A percentile compares a stretch with the other conserved stretches of the same genome.
These are phyloP conservation scores for Saccharomycopsis fibuligera DNA, from an alignment of 805 yeast species.

Conservation along the genomic window DNA sequence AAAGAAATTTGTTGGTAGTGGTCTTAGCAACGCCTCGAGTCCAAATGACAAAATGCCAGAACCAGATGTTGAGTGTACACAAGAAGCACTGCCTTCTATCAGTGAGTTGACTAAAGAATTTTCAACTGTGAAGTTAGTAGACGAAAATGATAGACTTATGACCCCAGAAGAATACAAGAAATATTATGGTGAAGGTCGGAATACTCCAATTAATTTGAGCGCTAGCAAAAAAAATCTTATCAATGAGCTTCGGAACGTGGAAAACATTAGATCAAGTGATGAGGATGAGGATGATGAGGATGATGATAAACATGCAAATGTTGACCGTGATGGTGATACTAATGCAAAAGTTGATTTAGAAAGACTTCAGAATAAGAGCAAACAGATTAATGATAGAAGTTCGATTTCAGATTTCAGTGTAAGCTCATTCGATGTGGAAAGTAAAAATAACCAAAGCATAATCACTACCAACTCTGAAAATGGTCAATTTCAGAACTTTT, in stretches of 20 bases:
- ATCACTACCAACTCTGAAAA: conserved; percentile 1
- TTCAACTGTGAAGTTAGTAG: conserved; percentile 19
- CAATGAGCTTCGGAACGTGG: conserved; percentile 1
- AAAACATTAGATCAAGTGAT: background rate
- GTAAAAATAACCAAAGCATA: conserved; percentile 12
- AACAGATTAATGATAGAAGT: conserved; percentile 1
- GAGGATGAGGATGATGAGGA: background rate
- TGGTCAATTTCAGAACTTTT: conserved; percentile 10
- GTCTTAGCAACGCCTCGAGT: background rate
- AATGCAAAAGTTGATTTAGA: background rate
- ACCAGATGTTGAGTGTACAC: background rate
- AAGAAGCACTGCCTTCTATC: background rate
- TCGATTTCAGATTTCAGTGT: conserved; percentile 9
- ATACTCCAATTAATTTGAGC: background rate
- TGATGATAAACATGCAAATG: background rate
- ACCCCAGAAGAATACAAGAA: conserved; percentile 20
- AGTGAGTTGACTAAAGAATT: conserved; percentile 2
- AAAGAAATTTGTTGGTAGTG: background rate
- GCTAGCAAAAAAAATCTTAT: conserved; percentile 15
- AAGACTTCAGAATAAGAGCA: background rate
- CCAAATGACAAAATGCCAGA: background rate
- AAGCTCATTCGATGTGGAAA: conserved; percentile 10
- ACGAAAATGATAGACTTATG: conserved; percentile 15
- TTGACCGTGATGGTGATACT: background rate
- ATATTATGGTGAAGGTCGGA: background rate